phyloP scores from a whole-genome alignment of 306 rosid genomes.

The Lathyrus sativus region DNA sequence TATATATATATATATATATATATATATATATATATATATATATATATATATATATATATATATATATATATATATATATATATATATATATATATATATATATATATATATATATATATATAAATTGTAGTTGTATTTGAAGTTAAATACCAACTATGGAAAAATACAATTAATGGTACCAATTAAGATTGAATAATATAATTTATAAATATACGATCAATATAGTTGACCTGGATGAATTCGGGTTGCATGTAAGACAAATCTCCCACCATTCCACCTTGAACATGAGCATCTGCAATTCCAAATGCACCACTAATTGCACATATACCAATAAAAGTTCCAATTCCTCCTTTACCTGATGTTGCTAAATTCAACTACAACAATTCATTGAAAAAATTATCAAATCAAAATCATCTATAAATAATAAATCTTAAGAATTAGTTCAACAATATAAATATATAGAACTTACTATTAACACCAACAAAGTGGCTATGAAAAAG shows the following conservation, averaged over 20 bases:
- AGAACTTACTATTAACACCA: conserved; percentile 69
- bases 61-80: no score
- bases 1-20: no score
- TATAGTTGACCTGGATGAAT: conserved; percentile 64
- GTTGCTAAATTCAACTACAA: conserved; percentile 76
- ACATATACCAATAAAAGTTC: conserved; percentile 70
- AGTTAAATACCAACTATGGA: no score
- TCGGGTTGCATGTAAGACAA: conserved; percentile 75
- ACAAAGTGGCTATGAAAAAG: conserved; percentile 61
- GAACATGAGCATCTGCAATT: conserved; percentile 90
- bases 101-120: no score
- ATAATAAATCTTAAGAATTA: background rate
- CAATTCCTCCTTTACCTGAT: conserved; percentile 80
- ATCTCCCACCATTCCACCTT: conserved; percentile 96
- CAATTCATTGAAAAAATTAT: conserved; percentile 22
- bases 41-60: no score
- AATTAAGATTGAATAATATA: no score
- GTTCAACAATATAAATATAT: conserved; percentile 1
- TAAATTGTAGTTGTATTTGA: no score
- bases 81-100: no score
- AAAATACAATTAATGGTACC: no score
- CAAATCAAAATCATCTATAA: conserved; percentile 18
- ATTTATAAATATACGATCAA: background rate
- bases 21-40: no score
- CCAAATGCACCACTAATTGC: conserved; percentile 71